Base-by-base conservation (phyloP, 352 stramenopile genomes). In the Globisporangium abappressorium region DNA sequence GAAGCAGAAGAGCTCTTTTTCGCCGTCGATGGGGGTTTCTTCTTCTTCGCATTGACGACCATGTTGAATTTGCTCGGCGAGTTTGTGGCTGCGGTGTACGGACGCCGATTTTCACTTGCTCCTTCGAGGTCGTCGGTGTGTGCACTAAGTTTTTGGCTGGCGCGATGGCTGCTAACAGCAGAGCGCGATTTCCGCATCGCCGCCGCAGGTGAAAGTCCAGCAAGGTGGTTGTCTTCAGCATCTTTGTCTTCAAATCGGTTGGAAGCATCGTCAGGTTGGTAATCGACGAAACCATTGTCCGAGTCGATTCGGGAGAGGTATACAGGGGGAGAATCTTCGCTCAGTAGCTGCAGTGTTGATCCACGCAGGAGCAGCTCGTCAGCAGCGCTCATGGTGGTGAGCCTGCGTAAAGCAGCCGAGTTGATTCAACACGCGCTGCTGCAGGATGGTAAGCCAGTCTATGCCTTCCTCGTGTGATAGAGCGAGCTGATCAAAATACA, bases 141-240 rank as follows among this genome's bases (percentile, higher is more conserved):
- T 18, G 11, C 5, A n/a, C 20, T 59, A 20, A 24, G 41, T 4
- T 46, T 41, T n/a, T 34, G 36, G 12, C 36, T n/a, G 33, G 38
- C 14, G 26, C 34, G 43, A n/a, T 57, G 36, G n/a, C 28, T 58
- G 6, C 49, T 14, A 7, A 26, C 41, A 20, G 64, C 47, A 18
- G 64, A 70, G 43, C 20, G 54, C 22, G 55, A 57, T 54, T 69
- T 64, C 22, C 64, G 64, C 43, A 63, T 33, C 36, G 11, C 24
- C 33, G 20, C 20, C 41, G 34, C 22, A 24, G 14, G 18, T 28
- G 33, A 51, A 22, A 26, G 20, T 11, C 56, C 47, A 18, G 36
- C 36, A 14, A 2, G 1, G 30, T 8, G 30, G 11, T 63, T 47
- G 5, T 41, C 57, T 11, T 34, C n/a, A 28, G 47, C 6, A 9